Base-by-base conservation (phyloP, 2,329 filamentous ascomycete species). In the Thelonectria discophora region DNA sequence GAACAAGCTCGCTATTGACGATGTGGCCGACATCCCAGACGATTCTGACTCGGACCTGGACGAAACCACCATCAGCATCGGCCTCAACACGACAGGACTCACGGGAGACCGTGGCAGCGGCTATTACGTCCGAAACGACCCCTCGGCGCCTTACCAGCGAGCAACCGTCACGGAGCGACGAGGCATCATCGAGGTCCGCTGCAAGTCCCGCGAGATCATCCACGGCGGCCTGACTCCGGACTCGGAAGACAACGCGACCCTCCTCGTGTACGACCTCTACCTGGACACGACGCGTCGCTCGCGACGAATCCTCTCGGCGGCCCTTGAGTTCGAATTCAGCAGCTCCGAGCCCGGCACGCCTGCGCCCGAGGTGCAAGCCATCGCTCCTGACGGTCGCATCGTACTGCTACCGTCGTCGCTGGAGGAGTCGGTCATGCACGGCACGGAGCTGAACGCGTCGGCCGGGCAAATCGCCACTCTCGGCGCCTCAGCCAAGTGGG, bases 121-220 rank as follows among this genome's bases (percentile, higher is more conserved):
- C n/a, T 71, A 68, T 51, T 65, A 66, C 13, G 67, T 62, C 17
- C 64, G 63, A 17, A 73, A 73, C 20, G 62, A 70, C 42, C 69
- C 64, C 8, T 46, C 57, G 1, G 47, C 47, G 7, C 69, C 69
- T 0, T 70, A 63, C 7, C 73, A 74, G 32, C 63, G 65, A 59
- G 7, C 37, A 12, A 62, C 55, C 11, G 39, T 50, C 6, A 62
- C 34, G 9, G 55, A 59, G 15, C 30, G 49, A 12, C 59, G 50
- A 45, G 43, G 55, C 4, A 50, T 62, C 15, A 50, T 58, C 8
- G 34, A 54, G 8, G 49, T 62, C 1, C 49, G 39, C 10, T 54
- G 49, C 30, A 49, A 39, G 13, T 59, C 55, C 2, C 48, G 59
- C 4, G 59, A 62, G n/a, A 30, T 62, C 8, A 58, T 62, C 34